Conservation (phyloP, 1,284 basidiomycete species). For the Ustilago bromivora region DNA sequence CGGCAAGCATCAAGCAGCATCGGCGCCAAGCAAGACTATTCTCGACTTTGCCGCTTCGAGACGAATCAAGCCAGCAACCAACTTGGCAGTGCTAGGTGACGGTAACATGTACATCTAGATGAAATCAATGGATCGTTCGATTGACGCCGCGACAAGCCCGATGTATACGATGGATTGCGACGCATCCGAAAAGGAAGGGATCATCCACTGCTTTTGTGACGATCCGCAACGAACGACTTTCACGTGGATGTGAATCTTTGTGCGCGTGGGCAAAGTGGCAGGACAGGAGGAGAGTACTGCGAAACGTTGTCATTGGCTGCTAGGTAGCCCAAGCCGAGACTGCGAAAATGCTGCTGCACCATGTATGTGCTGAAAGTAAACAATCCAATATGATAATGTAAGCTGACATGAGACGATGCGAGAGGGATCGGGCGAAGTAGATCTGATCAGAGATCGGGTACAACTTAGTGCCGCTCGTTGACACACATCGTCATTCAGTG, state of each 20-base stretch:
- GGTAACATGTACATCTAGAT: slow-evolving; percentile 52
- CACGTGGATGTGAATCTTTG: slow-evolving; percentile 11
- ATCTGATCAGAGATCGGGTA: too few species aligned
- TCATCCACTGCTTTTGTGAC: slow-evolving; percentile 9
- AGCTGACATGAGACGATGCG: too few species aligned
- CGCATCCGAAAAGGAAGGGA: not conserved
- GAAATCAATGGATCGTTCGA: slow-evolving; percentile 3
- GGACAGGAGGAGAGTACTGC: not conserved
- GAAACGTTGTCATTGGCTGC: not conserved
- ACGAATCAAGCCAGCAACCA: slow-evolving; percentile 22
- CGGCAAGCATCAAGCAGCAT: not conserved
- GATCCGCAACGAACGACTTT: slow-evolving; percentile 2
- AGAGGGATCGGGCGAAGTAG: too few species aligned
- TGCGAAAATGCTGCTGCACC: not conserved
- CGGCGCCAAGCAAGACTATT: slow-evolving; percentile 1
- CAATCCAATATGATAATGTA: too few species aligned
- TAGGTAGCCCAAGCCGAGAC: not conserved
- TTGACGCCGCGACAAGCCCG: not conserved
- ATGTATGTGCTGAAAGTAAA: too few species aligned
- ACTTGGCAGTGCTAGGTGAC: slow-evolving; percentile 41
- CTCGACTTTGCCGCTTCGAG: slow-evolving; percentile 36
- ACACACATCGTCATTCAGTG: too few species aligned
- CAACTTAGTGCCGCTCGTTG: too few species aligned
- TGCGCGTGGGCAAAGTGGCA: not conserved
- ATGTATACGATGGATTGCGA: not conserved